Conservation (phyloP, 148 eudicot genomes). For the Chenopodium quinoa region DNA sequence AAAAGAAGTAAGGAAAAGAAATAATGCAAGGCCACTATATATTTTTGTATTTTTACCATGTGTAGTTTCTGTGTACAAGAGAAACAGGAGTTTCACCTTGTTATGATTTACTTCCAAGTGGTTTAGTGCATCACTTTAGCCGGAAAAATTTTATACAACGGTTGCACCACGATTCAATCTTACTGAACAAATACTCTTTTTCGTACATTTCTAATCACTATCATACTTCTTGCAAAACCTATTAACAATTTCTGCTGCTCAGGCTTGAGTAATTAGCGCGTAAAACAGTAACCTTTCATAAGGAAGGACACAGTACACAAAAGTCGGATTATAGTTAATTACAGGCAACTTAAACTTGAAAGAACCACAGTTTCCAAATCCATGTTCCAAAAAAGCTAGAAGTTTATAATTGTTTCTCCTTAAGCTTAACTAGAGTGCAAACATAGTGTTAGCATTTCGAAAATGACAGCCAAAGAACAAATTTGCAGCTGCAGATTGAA, state of each 20-base stretch:
- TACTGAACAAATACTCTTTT: no score
- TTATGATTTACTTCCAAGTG: not conserved
- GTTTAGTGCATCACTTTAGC: not conserved
- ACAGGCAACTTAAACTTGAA: not conserved
- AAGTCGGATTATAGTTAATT: not conserved
- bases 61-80: not conserved
- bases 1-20: not conserved
- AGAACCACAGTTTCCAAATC: not conserved
- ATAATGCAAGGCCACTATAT: not conserved
- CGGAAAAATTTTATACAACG: no score
- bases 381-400: no score
- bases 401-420: not conserved
- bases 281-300: not conserved
- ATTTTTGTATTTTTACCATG: slow-evolving; percentile 16
- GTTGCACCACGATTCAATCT: no score
- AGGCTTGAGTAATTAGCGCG: no score
- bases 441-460: not conserved
- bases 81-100: not conserved
- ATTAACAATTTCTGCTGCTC: no score
- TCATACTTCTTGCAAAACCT: not conserved
- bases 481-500: not conserved
- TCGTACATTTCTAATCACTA: not conserved
- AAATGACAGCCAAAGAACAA: not conserved
- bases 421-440: not conserved
- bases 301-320: not conserved